Evolutionary conservation across 192 early-diverging fungal genomes (phyloP).

Genomic region (Gryganskiella cystojenkinii): DNA sequence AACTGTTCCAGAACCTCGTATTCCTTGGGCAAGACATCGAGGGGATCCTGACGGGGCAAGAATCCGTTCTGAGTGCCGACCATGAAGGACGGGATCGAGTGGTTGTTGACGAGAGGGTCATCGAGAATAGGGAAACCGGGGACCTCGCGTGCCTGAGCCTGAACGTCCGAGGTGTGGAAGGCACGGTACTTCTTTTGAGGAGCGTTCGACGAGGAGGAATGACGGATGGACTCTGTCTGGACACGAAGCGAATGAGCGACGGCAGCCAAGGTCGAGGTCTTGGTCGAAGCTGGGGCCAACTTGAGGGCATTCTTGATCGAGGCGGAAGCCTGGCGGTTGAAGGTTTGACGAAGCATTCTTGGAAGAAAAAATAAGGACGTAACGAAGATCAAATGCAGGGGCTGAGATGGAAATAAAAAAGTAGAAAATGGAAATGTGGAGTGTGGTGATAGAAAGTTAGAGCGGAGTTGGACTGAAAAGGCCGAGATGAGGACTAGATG

Average conservation of each 20-base stretch:
- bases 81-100: slow-evolving; percentile 61
- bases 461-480: not conserved
- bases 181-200: slow-evolving; percentile 33
- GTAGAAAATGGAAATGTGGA: not conserved
- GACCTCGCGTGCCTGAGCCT: slow-evolving; percentile 30
- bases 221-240: slow-evolving; percentile 38
- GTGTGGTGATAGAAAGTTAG: not conserved
- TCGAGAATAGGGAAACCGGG: slow-evolving; percentile 57
- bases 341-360: slow-evolving; percentile 41
- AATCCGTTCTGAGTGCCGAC: slow-evolving; percentile 69
- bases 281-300: slow-evolving; percentile 26
- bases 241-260: slow-evolving; percentile 37
- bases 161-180: slow-evolving; percentile 43
- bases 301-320: slow-evolving; percentile 33
- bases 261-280: slow-evolving; percentile 25
- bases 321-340: slow-evolving; percentile 23
- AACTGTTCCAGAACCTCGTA: slow-evolving; percentile 78
- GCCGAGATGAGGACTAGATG: not conserved
- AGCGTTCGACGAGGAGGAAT: slow-evolving; percentile 5
- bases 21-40: slow-evolving; percentile 72
- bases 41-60: slow-evolving; percentile 74
- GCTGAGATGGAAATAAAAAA: not conserved
- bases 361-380: too few relatives aligned
- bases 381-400: not conserved
- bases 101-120: slow-evolving; percentile 55